Evolutionary conservation across 179 eudicot species (phyloP).

Genomic region (Corrigiola litoralis): DNA sequence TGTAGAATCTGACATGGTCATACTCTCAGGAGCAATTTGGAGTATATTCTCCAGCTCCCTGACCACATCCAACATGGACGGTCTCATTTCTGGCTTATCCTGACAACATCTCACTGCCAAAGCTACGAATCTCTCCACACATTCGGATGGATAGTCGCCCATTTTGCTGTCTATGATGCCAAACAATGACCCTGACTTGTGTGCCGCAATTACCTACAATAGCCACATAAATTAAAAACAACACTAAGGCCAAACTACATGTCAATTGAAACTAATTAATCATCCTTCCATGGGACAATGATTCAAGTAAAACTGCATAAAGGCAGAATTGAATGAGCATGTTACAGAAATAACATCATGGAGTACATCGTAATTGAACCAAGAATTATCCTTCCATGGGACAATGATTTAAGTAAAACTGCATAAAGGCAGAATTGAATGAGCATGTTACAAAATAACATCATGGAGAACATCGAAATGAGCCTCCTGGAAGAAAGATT

Average conservation of each 20-base stretch:
- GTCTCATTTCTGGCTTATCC: constrained; percentile 51
- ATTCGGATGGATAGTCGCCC: constrained; percentile 49
- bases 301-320: too few species aligned
- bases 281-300: too few species aligned
- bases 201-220: constrained; percentile 45
- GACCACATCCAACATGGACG: constrained; percentile 64
- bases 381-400: too few species aligned
- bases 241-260: too few species aligned
- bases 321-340: background rate
- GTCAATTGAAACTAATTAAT: too few species aligned
- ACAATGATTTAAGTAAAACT: too few species aligned
- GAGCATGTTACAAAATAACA: background rate
- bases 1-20: constrained; percentile 28
- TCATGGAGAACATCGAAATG: too few species aligned
- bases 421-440: background rate
- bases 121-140: constrained; percentile 47
- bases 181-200: constrained; percentile 40
- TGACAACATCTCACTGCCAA: constrained; percentile 57
- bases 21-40: constrained; percentile 38
- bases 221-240: too few species aligned
- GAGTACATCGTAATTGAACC: background rate
- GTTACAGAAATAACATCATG: background rate
- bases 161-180: constrained; percentile 52
- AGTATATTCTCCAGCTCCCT: constrained; percentile 59
- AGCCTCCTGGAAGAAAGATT: constrained; percentile 4